Evolutionary conservation across 106 monocot species (phyloP).

Genomic region (Xerophyta viscosa): DNA sequence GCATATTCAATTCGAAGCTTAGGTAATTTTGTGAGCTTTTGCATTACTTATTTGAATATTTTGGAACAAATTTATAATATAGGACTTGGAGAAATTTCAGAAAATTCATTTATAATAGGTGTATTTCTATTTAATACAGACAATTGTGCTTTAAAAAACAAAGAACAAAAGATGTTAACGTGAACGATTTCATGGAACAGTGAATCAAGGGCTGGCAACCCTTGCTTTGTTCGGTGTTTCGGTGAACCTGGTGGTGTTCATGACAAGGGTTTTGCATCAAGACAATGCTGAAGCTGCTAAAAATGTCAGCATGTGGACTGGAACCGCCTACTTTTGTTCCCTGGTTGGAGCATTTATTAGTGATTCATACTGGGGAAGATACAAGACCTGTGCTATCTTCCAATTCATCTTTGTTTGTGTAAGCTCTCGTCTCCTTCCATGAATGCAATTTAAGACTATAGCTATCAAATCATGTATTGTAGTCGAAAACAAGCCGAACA

Average conservation of each 20-base stretch:
- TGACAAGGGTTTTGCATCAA: constrained; percentile 38
- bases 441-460: no score
- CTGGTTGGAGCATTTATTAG: constrained; percentile 56
- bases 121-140: no score
- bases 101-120: not conserved
- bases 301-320: constrained; percentile 44
- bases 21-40: no score
- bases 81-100: not conserved
- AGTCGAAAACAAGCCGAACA: no score
- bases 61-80: not conserved
- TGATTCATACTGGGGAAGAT: constrained; percentile 76
- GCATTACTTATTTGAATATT: no score
- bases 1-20: no score
- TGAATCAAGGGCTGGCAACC: constrained; percentile 39
- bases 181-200: constrained; percentile 11
- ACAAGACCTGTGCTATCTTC: constrained; percentile 53
- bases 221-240: constrained; percentile 31
- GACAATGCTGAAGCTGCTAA: constrained; percentile 52
- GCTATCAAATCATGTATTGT: no score
- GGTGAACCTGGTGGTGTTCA: constrained; percentile 42
- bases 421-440: no score
- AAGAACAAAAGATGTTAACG: no score
- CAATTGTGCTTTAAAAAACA: no score
- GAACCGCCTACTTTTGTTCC: constrained; percentile 52
- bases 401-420: constrained; percentile 49